phyloP scores from a whole-genome alignment of 1,139 yeast genomes.

The Debaryomycetaceae sp. region DNA sequence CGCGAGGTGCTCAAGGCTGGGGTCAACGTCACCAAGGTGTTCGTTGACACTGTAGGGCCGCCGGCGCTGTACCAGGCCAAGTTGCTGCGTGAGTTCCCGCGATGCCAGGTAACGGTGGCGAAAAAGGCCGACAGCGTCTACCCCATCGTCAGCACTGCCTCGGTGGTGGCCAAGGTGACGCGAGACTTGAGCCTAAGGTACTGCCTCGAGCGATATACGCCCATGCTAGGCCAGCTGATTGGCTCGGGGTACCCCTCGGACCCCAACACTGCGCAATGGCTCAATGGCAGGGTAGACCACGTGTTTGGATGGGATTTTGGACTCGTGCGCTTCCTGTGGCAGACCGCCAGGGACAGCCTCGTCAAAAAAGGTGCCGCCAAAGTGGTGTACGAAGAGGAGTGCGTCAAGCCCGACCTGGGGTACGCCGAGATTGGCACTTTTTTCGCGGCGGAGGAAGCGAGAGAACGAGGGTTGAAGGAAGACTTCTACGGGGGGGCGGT shows the following conservation, averaged over 20 bases:
- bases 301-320: conserved; percentile 84
- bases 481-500: conserved; percentile 7
- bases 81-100: conserved; percentile 65
- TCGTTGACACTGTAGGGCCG: conserved; percentile 96
- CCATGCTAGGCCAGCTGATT: conserved; percentile 33
- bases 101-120: conserved; percentile 71
- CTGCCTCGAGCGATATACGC: conserved; percentile 18
- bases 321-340: conserved; percentile 88
- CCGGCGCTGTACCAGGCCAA: conserved; percentile 80
- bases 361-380: conserved; percentile 45
- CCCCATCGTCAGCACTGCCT: conserved; percentile 93
- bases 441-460: conserved; percentile 13
- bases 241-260: conserved; percentile 97
- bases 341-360: conserved; percentile 76
- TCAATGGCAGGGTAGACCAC: conserved; percentile 55
- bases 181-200: conserved; percentile 66
- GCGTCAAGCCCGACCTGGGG: conserved; percentile 23
- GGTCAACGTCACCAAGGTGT: conserved; percentile 64
- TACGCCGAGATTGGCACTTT: conserved; percentile 29
- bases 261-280: conserved; percentile 77
- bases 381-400: conserved; percentile 38
- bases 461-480: not conserved
- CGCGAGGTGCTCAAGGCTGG: conserved; percentile 54
- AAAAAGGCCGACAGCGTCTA: conserved; percentile 94
- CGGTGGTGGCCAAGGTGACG: conserved; percentile 96